phyloP scores from a whole-genome alignment of 805 yeast genomes.

The Wickerhamomyces sydowiorum region DNA sequence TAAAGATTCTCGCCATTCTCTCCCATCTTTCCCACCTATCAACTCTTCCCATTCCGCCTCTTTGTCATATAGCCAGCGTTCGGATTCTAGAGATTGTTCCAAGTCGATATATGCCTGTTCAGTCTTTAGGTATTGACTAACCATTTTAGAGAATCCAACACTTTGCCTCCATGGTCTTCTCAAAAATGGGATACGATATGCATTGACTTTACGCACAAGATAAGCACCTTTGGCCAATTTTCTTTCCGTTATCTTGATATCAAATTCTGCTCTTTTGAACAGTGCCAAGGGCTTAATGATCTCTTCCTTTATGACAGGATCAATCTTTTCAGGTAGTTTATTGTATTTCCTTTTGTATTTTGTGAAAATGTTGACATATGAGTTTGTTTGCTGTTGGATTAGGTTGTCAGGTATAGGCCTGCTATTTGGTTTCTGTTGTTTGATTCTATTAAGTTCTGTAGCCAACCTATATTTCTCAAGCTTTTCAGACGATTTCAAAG shows the following conservation, averaged over 20 bases:
- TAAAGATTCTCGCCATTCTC: constrained; percentile 24
- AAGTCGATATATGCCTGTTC: constrained; percentile 13
- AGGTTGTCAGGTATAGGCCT: too few relatives aligned
- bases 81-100: constrained; percentile 2
- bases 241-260: constrained; percentile 2
- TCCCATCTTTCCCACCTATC: neutral
- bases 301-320: constrained; percentile 8
- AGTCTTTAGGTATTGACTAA: constrained; percentile 3
- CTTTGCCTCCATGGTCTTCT: constrained; percentile 18
- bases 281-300: constrained; percentile 17
- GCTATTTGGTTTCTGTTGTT: neutral
- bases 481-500: neutral
- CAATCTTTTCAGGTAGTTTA: constrained; percentile 12
- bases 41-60: neutral
- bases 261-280: constrained; percentile 11
- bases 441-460: neutral
- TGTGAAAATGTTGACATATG: constrained; percentile 11
- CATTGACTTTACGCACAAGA: constrained; percentile 7
- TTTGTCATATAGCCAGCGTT: neutral
- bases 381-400: constrained; percentile 9
- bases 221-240: constrained; percentile 15
- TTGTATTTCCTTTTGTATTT: constrained; percentile 9
- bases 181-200: constrained; percentile 10
- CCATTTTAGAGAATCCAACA: constrained; percentile 9
- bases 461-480: neutral